Base-by-base conservation (phyloP, 2,329 filamentous ascomycete genomes). In the Coniochaeta sp. region DNA sequence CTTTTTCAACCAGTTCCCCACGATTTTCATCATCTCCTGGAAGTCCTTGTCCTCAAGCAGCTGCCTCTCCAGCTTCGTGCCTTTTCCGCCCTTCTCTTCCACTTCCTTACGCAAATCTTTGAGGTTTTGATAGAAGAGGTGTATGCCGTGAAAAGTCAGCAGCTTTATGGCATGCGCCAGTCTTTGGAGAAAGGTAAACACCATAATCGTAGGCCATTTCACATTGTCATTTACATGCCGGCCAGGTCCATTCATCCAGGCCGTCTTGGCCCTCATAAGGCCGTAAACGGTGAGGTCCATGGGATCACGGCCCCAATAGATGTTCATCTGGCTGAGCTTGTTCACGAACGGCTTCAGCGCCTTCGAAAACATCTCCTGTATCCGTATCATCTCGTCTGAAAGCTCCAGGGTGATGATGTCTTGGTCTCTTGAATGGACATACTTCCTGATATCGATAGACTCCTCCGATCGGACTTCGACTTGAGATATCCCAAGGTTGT, bases 381-480 rank as follows among this genome's bases (percentile, higher is more conserved):
- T 80, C 61, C 86, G 78, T 6, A 79, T 72, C 71, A 99, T 95
- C 66, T 99, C 92, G 38, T 94, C 86, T 1, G 91, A 95, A 48
- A 90, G 89, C 51, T 94, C 86, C 54, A 99, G 86, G 1, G 89
- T 73, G 49, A 91, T 75, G 38, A 86, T 85, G 33, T 96, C 89
- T 33, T 92, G 85, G 56, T 89, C 85, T 57, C 91, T 82, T 49
- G 81, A 75, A 66, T 99, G 91, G 1, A 96, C 89, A 58, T 95
- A 99, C 60, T 89, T 84, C 42, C 88, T 83, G 58, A 99, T 96
- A 62, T 99, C 94, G 38, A 99, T 78, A 0, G 94, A 97, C 45
- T 94, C 85, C 65, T 99, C 94, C 0, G 92, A 97, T 31, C 94
- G 86, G 56, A 99, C 96, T 66, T 99, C 94, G 10, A 96, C 87